Evolutionary conservation across 2,329 filamentous ascomycete genomes (phyloP).

Genomic region (Juglanconis juglandina): DNA sequence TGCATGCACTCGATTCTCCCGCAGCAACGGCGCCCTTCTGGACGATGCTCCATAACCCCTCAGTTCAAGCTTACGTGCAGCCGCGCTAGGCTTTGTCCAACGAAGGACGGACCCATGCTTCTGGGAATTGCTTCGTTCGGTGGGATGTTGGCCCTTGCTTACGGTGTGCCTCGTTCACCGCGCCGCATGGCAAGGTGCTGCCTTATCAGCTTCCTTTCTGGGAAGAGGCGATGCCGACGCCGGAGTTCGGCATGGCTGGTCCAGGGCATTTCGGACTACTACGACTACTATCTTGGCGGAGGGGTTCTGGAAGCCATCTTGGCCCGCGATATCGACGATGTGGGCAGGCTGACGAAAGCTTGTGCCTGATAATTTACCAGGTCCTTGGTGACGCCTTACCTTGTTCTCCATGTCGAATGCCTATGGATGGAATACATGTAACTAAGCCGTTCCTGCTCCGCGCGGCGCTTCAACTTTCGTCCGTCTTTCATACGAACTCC

Average conservation of each 20-base stretch:
- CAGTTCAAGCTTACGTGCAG: constrained; percentile 17
- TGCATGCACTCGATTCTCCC: not conserved
- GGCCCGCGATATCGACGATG: not conserved
- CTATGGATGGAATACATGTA: constrained; percentile 7
- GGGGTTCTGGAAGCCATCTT: constrained; percentile 1
- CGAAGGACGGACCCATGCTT: not conserved
- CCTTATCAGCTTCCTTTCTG: constrained; percentile 8
- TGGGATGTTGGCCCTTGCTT: constrained; percentile 18
- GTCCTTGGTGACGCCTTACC: not conserved
- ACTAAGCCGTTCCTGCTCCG: not conserved
- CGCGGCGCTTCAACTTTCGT: not conserved
- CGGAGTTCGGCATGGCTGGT: constrained; percentile 1
- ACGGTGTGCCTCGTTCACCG: not conserved
- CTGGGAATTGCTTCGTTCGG: constrained; percentile 5
- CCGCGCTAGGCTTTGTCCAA: constrained; percentile 7
- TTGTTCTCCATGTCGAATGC: not conserved
- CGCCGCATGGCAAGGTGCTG: not conserved
- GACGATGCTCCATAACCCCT: not conserved
- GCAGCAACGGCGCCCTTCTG: not conserved
- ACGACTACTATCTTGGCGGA: not conserved
- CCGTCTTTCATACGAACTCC: not conserved
- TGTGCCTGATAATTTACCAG: not conserved
- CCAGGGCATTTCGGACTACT: not conserved
- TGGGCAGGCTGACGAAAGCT: constrained; percentile 13
- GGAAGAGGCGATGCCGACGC: constrained; percentile 3